Conservation (phyloP, 2,329 filamentous ascomycete genomes). For the Arachnomyces sp. region DNA sequence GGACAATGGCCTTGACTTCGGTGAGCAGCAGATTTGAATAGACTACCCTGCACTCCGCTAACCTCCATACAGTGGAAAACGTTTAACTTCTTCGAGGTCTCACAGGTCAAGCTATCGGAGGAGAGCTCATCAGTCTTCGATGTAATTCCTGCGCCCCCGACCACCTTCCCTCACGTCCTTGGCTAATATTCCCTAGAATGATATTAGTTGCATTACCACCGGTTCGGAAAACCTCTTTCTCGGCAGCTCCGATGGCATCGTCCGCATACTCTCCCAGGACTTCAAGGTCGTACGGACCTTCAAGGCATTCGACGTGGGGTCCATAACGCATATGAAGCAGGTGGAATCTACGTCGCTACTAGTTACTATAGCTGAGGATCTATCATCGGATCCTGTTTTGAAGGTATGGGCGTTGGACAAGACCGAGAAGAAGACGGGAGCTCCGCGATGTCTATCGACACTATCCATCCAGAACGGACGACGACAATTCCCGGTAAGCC, state of each 20-base stretch:
- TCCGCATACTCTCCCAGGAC: slow-evolving; percentile 77
- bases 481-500: slow-evolving; percentile 77
- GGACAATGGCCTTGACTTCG: slow-evolving; percentile 39
- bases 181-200: slow-evolving; percentile 36
- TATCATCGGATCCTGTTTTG: slow-evolving; percentile 76
- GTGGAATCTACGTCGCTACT: slow-evolving; percentile 79
- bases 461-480: slow-evolving; percentile 80
- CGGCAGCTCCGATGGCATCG: slow-evolving; percentile 73
- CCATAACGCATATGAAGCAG: slow-evolving; percentile 87
- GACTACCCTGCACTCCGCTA: neutral
- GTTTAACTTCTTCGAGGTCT: slow-evolving; percentile 98
- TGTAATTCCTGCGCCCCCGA: slow-evolving; percentile 44
- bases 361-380: slow-evolving; percentile 73
- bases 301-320: slow-evolving; percentile 67
- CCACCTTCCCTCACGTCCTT: slow-evolving; percentile 18
- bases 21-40: slow-evolving; percentile 17
- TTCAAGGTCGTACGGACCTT: slow-evolving; percentile 86
- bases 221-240: slow-evolving; percentile 87
- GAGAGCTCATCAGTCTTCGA: slow-evolving; percentile 73
- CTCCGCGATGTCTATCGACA: slow-evolving; percentile 80
- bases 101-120: slow-evolving; percentile 70
- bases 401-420: slow-evolving; percentile 98
- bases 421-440: slow-evolving; percentile 84
- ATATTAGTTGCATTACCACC: slow-evolving; percentile 74
- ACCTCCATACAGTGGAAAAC: slow-evolving; percentile 77